Conservation (phyloP, 805 yeast genomes). For the Ogataea pignaliae region DNA sequence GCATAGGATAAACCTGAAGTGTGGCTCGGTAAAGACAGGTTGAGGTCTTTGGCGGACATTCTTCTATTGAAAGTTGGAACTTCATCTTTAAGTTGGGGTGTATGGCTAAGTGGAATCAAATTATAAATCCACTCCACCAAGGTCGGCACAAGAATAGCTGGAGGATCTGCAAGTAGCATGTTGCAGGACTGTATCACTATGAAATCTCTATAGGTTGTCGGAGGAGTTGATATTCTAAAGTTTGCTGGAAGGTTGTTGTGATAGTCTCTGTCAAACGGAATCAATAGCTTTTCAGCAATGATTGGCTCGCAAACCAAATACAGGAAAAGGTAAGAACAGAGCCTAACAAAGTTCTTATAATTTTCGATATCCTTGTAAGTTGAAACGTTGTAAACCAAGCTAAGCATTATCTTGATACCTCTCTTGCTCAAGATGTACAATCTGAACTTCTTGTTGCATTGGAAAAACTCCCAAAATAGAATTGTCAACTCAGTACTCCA, state of each 20-base stretch:
- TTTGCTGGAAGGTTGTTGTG: constrained; percentile 49
- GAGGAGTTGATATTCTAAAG: constrained; percentile 37
- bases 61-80: constrained; percentile 16
- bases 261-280: constrained; percentile 39
- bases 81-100: constrained; percentile 1
- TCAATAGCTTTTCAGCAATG: constrained; percentile 37
- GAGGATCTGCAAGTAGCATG: constrained; percentile 34
- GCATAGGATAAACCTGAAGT: constrained; percentile 44
- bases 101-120: constrained; percentile 40
- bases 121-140: constrained; percentile 60
- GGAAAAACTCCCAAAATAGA: constrained; percentile 71
- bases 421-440: constrained; percentile 36
- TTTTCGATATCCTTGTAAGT: constrained; percentile 38
- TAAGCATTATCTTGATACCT: constrained; percentile 49
- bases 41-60: constrained; percentile 8
- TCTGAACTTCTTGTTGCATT: constrained; percentile 61
- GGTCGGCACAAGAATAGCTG: constrained; percentile 38
- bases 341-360: constrained; percentile 41
- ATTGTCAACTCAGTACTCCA: constrained; percentile 59
- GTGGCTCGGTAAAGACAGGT: constrained; percentile 6
- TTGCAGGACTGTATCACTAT: constrained; percentile 48
- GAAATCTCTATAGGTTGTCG: constrained; percentile 59
- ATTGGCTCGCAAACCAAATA: constrained; percentile 38
- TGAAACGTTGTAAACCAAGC: constrained; percentile 53
- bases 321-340: constrained; percentile 48